Conservation (phyloP, 768 basidiomycete species). For the Hysterangium stoloniferum region DNA sequence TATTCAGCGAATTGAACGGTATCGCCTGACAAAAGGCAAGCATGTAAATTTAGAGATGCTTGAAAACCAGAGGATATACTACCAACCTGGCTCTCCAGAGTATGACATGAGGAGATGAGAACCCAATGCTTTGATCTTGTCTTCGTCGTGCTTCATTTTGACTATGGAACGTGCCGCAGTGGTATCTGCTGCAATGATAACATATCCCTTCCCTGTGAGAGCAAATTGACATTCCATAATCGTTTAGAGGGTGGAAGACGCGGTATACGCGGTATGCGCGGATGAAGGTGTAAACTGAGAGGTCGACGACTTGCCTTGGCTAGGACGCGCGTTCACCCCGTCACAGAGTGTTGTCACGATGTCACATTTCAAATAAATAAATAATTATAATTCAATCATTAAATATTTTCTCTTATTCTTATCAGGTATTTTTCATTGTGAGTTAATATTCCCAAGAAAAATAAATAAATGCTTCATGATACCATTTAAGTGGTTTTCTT, state of each 20-base stretch:
- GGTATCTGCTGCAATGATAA: conserved; percentile 87
- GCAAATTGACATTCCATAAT: conserved; percentile 89
- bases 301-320: not conserved
- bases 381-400: not conserved
- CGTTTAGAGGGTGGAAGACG: conserved; percentile 1
- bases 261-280: no score
- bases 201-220: conserved; percentile 87
- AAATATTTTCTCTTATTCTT: no score
- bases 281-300: not conserved
- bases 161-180: conserved; percentile 87
- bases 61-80: conserved; percentile 6
- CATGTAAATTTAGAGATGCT: not conserved
- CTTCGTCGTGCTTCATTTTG: conserved; percentile 95
- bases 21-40: conserved; percentile 51
- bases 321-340: conserved; percentile 6
- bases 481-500: no score
- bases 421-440: no score
- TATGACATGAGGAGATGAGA: conserved; percentile 92
- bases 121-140: conserved; percentile 90
- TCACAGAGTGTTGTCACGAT: no score
- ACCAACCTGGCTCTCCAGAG: conserved; percentile 84
- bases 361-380: not conserved
- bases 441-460: no score
- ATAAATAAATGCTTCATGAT: no score
- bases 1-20: conserved; percentile 96